Percentiles rank a stretch among this genome's conserved stretches.
These are phyloP conservation scores for Yarrowia sp. DNA, from an alignment of 805 yeast species.

Conservation along the genomic window DNA sequence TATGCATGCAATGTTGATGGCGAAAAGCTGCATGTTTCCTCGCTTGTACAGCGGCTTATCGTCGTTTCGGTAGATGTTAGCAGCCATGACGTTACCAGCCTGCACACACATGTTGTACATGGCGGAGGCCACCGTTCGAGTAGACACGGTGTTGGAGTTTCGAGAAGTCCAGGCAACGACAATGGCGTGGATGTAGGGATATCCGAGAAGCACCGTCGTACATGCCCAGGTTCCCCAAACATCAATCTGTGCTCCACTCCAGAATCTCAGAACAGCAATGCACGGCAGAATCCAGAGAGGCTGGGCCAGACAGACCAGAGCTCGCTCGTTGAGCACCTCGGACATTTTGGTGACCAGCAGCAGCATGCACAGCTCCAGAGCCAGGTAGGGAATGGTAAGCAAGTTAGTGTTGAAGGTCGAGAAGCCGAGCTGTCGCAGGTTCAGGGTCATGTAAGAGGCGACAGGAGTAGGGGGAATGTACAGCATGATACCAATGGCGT, in stretches of 20 bases:
- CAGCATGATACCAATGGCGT: conserved; percentile 47
- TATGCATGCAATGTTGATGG: conserved; percentile 32
- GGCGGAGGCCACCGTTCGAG: conserved; percentile 64
- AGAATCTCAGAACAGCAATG: conserved; percentile 25
- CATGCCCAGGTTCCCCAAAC: conserved; percentile 38
- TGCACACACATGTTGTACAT: conserved; percentile 65
- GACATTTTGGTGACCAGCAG: conserved; percentile 29
- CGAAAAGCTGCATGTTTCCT: conserved; percentile 48
- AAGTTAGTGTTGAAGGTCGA: conserved; percentile 52
- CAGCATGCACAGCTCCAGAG: conserved; percentile 28
- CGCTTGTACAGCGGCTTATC: conserved; percentile 60
- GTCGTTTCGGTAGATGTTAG: conserved; percentile 55
- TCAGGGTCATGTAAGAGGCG: conserved; percentile 49
- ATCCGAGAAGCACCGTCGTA: conserved; percentile 34
- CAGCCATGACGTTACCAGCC: conserved; percentile 51
- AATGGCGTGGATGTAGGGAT: conserved; percentile 51
- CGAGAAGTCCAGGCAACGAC: conserved; percentile 60
- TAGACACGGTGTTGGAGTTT: conserved; percentile 60
- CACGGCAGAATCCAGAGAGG: conserved; percentile 31
- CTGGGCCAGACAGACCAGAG: conserved; percentile 27
- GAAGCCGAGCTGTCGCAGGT: conserved; percentile 52
- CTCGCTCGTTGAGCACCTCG: conserved; percentile 28
- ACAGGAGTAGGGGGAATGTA: conserved; percentile 44
- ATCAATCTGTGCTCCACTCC: conserved; percentile 33
- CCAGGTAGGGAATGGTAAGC: conserved; percentile 43